Percentiles rank a stretch among this genome's conserved stretches.
phyloP scores from a whole-genome alignment of 176 grass and related monocot genomes.

The Zoysia japonica region DNA sequence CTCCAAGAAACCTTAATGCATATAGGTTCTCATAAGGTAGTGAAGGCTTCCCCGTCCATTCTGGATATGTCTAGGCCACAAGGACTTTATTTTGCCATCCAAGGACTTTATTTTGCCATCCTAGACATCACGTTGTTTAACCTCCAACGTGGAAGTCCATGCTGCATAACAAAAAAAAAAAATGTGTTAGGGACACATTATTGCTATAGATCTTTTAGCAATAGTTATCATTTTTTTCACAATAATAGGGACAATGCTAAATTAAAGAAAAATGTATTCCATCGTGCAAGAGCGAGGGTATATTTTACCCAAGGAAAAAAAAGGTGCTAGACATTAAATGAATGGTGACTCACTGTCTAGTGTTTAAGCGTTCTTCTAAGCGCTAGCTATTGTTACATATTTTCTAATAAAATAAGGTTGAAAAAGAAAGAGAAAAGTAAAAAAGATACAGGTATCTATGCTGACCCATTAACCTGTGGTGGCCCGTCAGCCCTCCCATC shows the following conservation, averaged over 20 bases:
- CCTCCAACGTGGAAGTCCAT: conserved; percentile 36
- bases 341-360: no score
- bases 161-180: conserved; percentile 31
- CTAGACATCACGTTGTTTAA: not conserved
- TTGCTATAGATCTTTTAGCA: not conserved
- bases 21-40: conserved; percentile 20
- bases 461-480: no score
- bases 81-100: not conserved
- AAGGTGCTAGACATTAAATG: no score
- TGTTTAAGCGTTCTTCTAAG: no score
- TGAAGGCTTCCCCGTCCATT: conserved; percentile 48
- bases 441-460: no score
- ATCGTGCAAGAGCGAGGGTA: not conserved
- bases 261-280: not conserved
- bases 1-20: conserved; percentile 52
- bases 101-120: conserved; percentile 10
- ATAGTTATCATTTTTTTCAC: not conserved
- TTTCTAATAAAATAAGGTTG: not conserved
- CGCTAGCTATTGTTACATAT: no score
- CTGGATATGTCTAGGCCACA: conserved; percentile 42
- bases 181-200: not conserved
- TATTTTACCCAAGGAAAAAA: no score
- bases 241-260: not conserved
- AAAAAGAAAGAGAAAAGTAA: no score
- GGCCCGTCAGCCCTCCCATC: no score